Conservation (phyloP, 2,329 filamentous ascomycete species). For the Nemania serpens region DNA sequence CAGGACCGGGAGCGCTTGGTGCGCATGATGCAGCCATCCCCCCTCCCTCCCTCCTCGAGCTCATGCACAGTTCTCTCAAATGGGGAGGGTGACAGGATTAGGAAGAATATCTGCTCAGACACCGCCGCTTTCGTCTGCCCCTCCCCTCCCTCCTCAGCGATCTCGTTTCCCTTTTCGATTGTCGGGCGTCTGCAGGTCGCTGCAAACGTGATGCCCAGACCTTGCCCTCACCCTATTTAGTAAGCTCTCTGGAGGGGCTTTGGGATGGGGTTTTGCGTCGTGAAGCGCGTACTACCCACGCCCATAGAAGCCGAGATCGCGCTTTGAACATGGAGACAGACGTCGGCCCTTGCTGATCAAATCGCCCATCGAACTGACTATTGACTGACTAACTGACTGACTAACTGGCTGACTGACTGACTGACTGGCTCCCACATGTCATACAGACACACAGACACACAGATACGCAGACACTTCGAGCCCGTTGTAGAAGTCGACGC, state of each 20-base stretch:
- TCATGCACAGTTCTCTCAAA: constrained; percentile 12
- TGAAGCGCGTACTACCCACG: constrained; percentile 17
- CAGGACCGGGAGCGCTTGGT: neutral
- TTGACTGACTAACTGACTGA: neutral
- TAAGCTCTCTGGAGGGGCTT: neutral
- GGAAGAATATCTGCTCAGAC: neutral
- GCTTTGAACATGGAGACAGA: too few species aligned
- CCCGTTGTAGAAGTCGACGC: constrained; percentile 10
- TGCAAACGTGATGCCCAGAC: constrained; percentile 5
- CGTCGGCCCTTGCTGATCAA: too few species aligned
- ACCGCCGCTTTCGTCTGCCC: constrained; percentile 10
- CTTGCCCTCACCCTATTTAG: neutral
- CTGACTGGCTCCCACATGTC: neutral
- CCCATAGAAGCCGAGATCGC: neutral
- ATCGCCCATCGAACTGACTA: too few species aligned
- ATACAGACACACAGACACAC: constrained; percentile 12
- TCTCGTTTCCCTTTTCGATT: constrained; percentile 2
- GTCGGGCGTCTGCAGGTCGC: constrained; percentile 7
- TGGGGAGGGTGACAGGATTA: neutral
- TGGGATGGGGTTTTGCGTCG: constrained; percentile 5
- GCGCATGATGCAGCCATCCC: neutral
- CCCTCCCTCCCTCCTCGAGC: constrained; percentile 20
- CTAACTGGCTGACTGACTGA: neutral
- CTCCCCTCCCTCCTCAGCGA: neutral
- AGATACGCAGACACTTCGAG: neutral